Evolutionary conservation across 2,329 filamentous ascomycete genomes (phyloP).

Genomic region (Didymella segeticola): DNA sequence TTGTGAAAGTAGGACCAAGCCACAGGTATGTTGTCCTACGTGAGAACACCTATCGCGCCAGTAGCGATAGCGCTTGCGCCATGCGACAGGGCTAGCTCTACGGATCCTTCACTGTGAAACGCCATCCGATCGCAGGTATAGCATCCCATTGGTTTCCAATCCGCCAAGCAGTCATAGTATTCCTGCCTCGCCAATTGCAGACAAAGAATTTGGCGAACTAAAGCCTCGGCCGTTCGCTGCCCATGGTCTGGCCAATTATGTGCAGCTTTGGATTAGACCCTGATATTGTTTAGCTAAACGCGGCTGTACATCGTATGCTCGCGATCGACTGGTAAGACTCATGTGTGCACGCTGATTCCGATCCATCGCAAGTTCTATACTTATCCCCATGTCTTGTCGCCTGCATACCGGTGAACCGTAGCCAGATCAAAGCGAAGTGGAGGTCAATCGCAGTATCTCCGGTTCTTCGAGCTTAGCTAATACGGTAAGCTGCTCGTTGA

Average conservation of each 20-base stretch:
- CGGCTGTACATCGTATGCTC: constrained; percentile 30
- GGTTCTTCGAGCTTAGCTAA: constrained; percentile 4
- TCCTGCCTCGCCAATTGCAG: constrained; percentile 24
- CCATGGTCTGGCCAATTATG: constrained; percentile 20
- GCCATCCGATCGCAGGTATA: constrained; percentile 19
- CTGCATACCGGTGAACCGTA: constrained; percentile 26
- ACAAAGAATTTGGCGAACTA: constrained; percentile 22
- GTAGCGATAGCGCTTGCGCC: constrained; percentile 23
- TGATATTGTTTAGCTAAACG: constrained; percentile 25
- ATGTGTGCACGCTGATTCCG: constrained; percentile 15
- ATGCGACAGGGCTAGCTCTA: constrained; percentile 18
- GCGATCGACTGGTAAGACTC: constrained; percentile 20
- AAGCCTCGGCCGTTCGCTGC: constrained; percentile 17
- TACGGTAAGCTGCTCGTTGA: constrained; percentile 14
- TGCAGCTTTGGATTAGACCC: constrained; percentile 10
- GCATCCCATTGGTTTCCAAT: constrained; percentile 17
- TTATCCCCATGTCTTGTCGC: constrained; percentile 27
- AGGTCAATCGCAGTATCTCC: constrained; percentile 1
- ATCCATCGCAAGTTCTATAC: constrained; percentile 8
- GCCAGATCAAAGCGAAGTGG: neutral
- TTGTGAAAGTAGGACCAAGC: constrained; percentile 2
- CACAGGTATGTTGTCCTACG: constrained; percentile 13
- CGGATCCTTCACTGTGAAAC: constrained; percentile 14
- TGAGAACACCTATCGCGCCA: constrained; percentile 11
- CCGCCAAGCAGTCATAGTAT: constrained; percentile 19